A percentile compares a stretch with the other conserved stretches of the same genome.
Evolutionary conservation across 163 green algal genomes (phyloP).

Genomic region (Coccomyxa subellipsoidea): DNA sequence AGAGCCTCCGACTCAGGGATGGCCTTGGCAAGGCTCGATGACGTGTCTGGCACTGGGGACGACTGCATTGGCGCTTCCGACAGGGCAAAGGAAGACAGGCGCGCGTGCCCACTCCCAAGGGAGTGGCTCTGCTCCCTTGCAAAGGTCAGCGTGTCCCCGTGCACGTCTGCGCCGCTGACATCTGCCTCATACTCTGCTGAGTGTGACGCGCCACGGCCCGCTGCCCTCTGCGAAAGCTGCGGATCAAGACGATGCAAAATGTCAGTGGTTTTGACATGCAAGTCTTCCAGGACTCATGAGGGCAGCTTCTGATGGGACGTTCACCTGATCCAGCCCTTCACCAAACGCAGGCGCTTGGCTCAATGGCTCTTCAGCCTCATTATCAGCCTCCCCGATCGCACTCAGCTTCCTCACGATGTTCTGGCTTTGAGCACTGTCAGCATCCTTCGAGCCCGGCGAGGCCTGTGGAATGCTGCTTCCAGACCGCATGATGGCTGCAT

Average conservation of each 20-base stretch:
- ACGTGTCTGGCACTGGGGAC: not conserved
- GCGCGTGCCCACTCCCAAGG: not conserved
- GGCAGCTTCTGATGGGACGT: no score
- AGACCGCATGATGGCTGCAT: not conserved
- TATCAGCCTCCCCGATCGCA: not conserved
- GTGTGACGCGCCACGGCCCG: no score
- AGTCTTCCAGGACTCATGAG: no score
- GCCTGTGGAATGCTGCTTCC: not conserved
- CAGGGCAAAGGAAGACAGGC: no score
- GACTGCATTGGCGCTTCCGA: not conserved
- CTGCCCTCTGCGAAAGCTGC: no score
- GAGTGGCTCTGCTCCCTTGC: not conserved
- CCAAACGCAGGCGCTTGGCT: not conserved
- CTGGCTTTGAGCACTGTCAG: not conserved
- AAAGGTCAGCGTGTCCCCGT: not conserved
- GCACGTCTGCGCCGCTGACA: not conserved
- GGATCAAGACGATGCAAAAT: no score
- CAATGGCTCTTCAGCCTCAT: not conserved
- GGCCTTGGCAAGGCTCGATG: not conserved
- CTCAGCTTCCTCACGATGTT: not conserved
- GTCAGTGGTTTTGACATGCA: no score
- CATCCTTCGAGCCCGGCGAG: not conserved
- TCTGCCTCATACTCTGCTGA: no score
- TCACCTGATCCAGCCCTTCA: not conserved
- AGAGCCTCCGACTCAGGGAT: not conserved